phyloP scores from a whole-genome alignment of 495 filamentous ascomycete species.

The Penicillium alfredii region DNA sequence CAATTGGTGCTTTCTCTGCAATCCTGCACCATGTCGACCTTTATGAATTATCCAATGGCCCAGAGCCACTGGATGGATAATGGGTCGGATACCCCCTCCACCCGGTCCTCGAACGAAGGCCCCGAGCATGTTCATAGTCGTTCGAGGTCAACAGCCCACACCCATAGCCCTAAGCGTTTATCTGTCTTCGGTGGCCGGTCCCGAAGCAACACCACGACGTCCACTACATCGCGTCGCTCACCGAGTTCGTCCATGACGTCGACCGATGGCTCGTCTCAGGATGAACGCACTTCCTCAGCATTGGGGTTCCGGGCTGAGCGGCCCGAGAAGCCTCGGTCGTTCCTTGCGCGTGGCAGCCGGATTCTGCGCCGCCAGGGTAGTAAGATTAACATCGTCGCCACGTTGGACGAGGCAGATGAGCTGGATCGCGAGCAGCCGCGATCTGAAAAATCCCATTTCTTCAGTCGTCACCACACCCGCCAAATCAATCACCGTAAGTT shows the following conservation, averaged over 20 bases:
- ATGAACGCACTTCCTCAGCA: conserved; percentile 30
- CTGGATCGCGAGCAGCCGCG: conserved; percentile 30
- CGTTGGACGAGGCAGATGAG: conserved; percentile 43
- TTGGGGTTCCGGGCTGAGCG: conserved; percentile 29
- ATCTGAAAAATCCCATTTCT: conserved; percentile 29
- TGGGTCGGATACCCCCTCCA: conserved; percentile 34
- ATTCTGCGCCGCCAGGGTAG: conserved; percentile 48
- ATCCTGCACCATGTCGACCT: conserved; percentile 12
- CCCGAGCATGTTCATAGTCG: conserved; percentile 38
- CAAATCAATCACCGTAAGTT: conserved; percentile 33
- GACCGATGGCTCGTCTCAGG: conserved; percentile 26
- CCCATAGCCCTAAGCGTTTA: conserved; percentile 37
- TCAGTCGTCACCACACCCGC: conserved; percentile 31
- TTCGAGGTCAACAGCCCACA: conserved; percentile 37
- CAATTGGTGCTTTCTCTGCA: too few relatives aligned
- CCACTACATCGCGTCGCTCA: conserved; percentile 34
- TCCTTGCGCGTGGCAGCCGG: conserved; percentile 45
- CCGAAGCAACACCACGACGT: conserved; percentile 41
- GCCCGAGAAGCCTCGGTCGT: conserved; percentile 35
- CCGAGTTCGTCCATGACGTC: conserved; percentile 39
- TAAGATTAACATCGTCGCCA: conserved; percentile 45
- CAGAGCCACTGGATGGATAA: conserved; percentile 6
- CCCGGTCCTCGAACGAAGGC: conserved; percentile 33
- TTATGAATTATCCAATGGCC: too few relatives aligned
- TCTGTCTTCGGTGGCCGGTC: conserved; percentile 42